Evolutionary conservation across 78 protist genomes (phyloP).

Genomic region (Dictyostelium brefeldianum): DNA sequence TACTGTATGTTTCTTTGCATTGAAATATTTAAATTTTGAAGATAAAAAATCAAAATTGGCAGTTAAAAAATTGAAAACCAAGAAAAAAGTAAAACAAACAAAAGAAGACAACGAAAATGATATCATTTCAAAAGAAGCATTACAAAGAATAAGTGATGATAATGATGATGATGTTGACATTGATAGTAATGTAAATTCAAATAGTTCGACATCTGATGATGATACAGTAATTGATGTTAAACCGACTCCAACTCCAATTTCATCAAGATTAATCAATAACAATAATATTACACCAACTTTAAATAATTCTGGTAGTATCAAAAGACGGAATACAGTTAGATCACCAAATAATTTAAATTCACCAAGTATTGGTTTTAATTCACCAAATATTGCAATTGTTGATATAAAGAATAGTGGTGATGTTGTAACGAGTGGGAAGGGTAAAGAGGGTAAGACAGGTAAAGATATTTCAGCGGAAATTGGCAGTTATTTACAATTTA

Average conservation of each 20-base stretch:
- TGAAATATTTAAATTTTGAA: constrained; percentile 39
- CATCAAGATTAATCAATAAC: no score
- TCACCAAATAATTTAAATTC: neutral
- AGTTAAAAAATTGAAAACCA: constrained; percentile 1
- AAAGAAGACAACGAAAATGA: neutral
- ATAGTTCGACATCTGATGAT: neutral
- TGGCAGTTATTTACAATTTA: constrained; percentile 58
- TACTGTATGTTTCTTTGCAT: constrained; percentile 13
- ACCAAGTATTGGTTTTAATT: neutral
- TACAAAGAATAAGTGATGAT: neutral
- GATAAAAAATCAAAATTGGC: constrained; percentile 23
- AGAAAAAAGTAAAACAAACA: neutral
- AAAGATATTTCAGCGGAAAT: neutral
- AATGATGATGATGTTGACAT: neutral
- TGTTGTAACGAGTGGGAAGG: no score
- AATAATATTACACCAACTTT: neutral
- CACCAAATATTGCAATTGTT: neutral
- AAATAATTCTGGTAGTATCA: neutral
- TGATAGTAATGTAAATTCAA: neutral
- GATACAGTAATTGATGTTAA: neutral
- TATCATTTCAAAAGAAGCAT: neutral
- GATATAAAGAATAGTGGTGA: neutral
- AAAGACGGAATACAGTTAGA: neutral
- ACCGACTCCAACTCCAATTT: neutral
- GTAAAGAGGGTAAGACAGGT: neutral